Percentiles rank a stretch among this genome's conserved stretches.
Evolutionary conservation across 2,329 filamentous ascomycete genomes (phyloP).

Genomic region (Tolypocladium nubicola): DNA sequence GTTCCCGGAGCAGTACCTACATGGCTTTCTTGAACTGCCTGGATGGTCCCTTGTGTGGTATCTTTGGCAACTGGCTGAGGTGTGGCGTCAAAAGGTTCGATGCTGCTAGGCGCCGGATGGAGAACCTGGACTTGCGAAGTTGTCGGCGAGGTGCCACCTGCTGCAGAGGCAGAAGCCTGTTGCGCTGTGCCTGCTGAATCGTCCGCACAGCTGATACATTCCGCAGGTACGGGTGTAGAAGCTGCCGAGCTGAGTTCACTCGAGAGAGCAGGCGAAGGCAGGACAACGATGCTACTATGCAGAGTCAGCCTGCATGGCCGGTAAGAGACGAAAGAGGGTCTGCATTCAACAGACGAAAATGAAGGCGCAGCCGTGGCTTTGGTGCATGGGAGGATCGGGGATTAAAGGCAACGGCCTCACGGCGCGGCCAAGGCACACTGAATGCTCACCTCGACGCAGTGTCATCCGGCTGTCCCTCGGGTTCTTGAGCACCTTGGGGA

Average conservation of each 20-base stretch:
- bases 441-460: not conserved
- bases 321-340: not conserved
- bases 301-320: not conserved
- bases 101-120: not conserved
- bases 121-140: no score
- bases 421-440: not conserved
- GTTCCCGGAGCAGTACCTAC: not conserved
- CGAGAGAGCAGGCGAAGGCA: conserved; percentile 54
- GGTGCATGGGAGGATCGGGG: not conserved
- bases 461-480: not conserved
- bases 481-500: not conserved
- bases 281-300: conserved; percentile 19
- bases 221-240: not conserved
- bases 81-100: not conserved
- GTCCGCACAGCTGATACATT: not conserved
- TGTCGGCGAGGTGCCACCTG: not conserved
- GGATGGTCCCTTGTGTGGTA: not conserved
- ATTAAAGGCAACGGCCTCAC: not conserved
- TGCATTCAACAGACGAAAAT: not conserved
- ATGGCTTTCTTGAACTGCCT: not conserved
- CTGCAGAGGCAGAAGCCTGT: not conserved
- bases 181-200: not conserved
- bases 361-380: not conserved
- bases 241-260: conserved; percentile 42
- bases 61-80: not conserved